Evolutionary conservation across 2,329 filamentous ascomycete genomes (phyloP).

Genomic region (Arthrocladium fulminans): DNA sequence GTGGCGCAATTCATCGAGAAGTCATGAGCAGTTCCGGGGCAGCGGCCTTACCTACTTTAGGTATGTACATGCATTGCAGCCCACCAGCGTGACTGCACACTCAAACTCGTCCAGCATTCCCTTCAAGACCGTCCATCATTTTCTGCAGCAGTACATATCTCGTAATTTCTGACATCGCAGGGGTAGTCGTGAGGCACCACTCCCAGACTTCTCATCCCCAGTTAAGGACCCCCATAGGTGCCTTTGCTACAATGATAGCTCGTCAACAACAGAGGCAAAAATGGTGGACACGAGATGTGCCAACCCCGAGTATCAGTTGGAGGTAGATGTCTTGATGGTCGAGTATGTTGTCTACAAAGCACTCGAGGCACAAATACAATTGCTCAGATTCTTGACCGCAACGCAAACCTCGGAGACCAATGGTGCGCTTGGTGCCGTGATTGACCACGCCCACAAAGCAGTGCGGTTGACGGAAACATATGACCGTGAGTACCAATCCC

Average conservation of each 20-base stretch:
- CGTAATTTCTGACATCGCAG: no score
- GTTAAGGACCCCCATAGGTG: neutral
- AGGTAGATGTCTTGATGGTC: conserved; percentile 22
- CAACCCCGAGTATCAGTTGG: conserved; percentile 19
- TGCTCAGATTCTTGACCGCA: neutral
- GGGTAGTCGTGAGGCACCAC: no score
- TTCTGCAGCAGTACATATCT: no score
- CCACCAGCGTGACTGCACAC: neutral
- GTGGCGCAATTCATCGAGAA: neutral
- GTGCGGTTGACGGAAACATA: conserved; percentile 4
- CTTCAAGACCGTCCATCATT: no score
- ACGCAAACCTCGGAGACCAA: neutral
- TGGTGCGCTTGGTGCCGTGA: neutral
- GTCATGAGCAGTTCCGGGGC: neutral
- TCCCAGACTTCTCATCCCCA: no score
- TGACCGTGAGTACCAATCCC: neutral
- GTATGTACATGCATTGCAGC: neutral
- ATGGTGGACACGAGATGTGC: conserved; percentile 19
- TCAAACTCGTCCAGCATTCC: no score
- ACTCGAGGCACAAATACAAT: conserved; percentile 13
- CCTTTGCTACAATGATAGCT: conserved; percentile 1
- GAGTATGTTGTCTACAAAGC: conserved; percentile 22
- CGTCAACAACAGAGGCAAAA: neutral
- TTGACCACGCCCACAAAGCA: neutral
- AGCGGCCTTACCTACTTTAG: neutral